Evolutionary conservation across 768 basidiomycete genomes (phyloP).

Genomic region (Pleurotus giganteus): DNA sequence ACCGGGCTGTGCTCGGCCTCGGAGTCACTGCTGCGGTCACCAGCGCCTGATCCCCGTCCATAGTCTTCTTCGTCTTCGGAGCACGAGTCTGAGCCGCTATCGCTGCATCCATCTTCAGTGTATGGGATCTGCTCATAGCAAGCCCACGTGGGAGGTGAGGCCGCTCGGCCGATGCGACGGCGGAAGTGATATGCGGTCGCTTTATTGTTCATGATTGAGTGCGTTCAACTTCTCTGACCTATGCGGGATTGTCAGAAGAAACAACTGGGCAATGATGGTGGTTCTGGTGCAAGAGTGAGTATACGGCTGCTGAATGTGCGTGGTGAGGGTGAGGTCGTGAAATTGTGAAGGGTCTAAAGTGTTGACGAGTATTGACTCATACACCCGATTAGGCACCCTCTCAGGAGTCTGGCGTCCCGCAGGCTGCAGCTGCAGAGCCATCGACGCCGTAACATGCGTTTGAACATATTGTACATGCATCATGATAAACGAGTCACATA

Average conservation of each 20-base stretch:
- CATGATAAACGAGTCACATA: too few species aligned
- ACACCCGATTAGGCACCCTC: slow-evolving; percentile 10
- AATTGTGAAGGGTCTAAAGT: neutral
- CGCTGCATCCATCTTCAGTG: slow-evolving; percentile 59
- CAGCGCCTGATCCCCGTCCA: slow-evolving; percentile 22
- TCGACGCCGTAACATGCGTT: too few species aligned
- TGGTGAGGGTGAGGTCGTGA: slow-evolving; percentile 4
- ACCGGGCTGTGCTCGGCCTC: slow-evolving; percentile 15
- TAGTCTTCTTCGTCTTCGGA: slow-evolving; percentile 78
- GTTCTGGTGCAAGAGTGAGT: slow-evolving; percentile 3
- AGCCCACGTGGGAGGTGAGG: slow-evolving; percentile 84
- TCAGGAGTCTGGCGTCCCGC: neutral
- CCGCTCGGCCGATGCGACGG: slow-evolving; percentile 75
- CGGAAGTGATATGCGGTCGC: slow-evolving; percentile 53
- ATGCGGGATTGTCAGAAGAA: neutral
- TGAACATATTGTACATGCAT: too few species aligned
- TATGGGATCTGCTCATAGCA: slow-evolving; percentile 88
- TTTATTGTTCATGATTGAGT: slow-evolving; percentile 36
- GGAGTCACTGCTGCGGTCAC: slow-evolving; percentile 24
- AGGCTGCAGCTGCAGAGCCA: too few species aligned
- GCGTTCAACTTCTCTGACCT: neutral
- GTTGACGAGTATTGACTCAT: slow-evolving; percentile 8
- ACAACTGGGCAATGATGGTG: slow-evolving; percentile 6
- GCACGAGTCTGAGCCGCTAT: slow-evolving; percentile 60
- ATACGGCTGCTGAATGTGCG: neutral